phyloP scores from a whole-genome alignment of 768 basidiomycete species.

The Termitomyces sp. region DNA sequence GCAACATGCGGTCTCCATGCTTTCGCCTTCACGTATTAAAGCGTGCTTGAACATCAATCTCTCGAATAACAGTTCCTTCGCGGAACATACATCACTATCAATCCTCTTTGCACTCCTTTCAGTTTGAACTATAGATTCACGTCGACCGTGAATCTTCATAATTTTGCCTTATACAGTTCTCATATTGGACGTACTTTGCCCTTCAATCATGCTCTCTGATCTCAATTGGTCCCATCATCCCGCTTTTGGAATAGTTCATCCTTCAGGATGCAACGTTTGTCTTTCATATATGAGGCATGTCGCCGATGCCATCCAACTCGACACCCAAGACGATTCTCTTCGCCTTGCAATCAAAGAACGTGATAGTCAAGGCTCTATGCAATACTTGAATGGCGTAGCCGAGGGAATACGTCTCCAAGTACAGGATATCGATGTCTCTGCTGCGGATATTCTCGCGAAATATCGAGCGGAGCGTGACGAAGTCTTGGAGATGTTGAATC shows the following conservation, averaged over 20 bases:
- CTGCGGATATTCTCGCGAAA: conserved; percentile 8
- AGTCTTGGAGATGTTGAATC: conserved; percentile 6
- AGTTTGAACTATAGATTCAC: background rate
- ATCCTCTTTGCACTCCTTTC: background rate
- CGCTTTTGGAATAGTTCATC: conserved; percentile 14
- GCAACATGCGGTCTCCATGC: too few species aligned
- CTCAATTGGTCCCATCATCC: conserved; percentile 14
- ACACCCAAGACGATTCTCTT: conserved; percentile 7
- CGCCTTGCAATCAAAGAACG: conserved; percentile 10
- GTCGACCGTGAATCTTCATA: background rate
- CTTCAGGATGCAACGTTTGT: conserved; percentile 11
- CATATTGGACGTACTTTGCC: background rate
- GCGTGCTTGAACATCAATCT: too few species aligned
- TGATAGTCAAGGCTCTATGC: conserved; percentile 8
- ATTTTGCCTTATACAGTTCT: background rate
- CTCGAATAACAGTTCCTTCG: background rate
- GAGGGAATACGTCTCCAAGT: conserved; percentile 11
- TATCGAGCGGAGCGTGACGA: conserved; percentile 21
- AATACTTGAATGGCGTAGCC: conserved; percentile 11
- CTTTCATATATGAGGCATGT: conserved; percentile 14
- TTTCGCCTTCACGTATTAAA: too few species aligned
- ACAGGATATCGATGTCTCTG: conserved; percentile 2
- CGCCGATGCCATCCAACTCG: conserved; percentile 6
- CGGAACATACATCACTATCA: background rate
- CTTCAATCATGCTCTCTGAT: background rate